phyloP scores from a whole-genome alignment of 1,139 yeast genomes.

The Nakaseomyces sp. region DNA sequence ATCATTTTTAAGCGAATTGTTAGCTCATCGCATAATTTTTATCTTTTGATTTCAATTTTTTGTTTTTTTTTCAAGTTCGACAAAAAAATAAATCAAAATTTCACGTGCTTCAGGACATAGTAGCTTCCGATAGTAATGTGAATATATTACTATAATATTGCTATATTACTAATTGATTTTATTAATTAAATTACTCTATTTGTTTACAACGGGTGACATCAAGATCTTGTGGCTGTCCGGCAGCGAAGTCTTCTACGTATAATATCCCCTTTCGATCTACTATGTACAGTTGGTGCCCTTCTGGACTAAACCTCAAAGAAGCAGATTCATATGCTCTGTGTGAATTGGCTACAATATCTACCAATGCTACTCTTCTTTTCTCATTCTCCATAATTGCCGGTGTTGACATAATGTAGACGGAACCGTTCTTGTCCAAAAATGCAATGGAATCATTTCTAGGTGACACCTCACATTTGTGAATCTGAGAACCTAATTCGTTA shows the following conservation, averaged over 20 bases:
- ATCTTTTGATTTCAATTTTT: neutral
- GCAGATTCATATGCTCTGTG: constrained; percentile 65
- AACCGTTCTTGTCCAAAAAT: constrained; percentile 68
- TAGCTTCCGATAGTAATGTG: too few species aligned
- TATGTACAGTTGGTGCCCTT: constrained; percentile 69
- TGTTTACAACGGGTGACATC: constrained; percentile 72
- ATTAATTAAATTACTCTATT: constrained; percentile 29
- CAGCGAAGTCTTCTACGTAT: constrained; percentile 78
- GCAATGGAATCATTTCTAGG: constrained; percentile 86
- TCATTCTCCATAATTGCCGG: constrained; percentile 48
- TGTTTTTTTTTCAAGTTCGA: neutral
- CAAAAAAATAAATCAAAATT: neutral
- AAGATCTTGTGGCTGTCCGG: constrained; percentile 69
- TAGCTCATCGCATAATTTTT: neutral
- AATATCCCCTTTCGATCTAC: constrained; percentile 76
- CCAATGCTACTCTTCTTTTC: constrained; percentile 53
- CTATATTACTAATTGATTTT: too few species aligned
- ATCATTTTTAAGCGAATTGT: too few species aligned
- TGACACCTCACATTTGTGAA: constrained; percentile 65
- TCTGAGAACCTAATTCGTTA: constrained; percentile 73
- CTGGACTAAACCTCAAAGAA: constrained; percentile 60
- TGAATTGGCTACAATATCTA: constrained; percentile 74
- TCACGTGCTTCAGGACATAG: too few species aligned
- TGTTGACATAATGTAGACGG: constrained; percentile 58
- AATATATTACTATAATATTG: too few species aligned